These are phyloP conservation scores for Globisporangium takayamanum DNA, from an alignment of 352 stramenopile species.

Conservation along the genomic window DNA sequence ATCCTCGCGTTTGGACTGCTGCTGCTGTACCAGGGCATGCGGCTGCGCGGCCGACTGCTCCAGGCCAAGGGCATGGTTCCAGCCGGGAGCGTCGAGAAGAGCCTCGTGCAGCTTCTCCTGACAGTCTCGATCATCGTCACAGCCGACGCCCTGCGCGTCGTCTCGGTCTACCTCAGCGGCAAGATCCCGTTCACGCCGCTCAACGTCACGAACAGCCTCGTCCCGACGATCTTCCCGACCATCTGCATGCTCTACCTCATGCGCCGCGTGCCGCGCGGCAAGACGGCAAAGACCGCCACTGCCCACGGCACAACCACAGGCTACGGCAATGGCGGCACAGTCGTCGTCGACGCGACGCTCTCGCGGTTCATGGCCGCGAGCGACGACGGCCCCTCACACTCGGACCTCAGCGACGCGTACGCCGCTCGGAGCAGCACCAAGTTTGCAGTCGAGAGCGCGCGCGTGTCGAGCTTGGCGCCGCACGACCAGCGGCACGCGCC, in stretches of 20 bases:
- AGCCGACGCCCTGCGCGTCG: slow-evolving; percentile 61
- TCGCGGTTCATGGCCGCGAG: slow-evolving; percentile 51
- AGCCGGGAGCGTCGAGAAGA: slow-evolving; percentile 66
- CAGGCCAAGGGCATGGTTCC: slow-evolving; percentile 65
- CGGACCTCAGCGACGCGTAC: slow-evolving; percentile 18
- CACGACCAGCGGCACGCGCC: slow-evolving; percentile 5
- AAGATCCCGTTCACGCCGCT: slow-evolving; percentile 60
- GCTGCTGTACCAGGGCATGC: slow-evolving; percentile 67
- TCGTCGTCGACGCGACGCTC: slow-evolving; percentile 22
- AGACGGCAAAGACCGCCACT: slow-evolving; percentile 4
- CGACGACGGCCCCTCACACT: slow-evolving; percentile 10
- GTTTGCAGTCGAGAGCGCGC: slow-evolving; percentile 14
- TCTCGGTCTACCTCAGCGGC: slow-evolving; percentile 44
- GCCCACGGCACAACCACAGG: slow-evolving; percentile 1
- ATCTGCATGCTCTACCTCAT: slow-evolving; percentile 89
- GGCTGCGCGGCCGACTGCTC: slow-evolving; percentile 60
- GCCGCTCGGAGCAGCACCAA: slow-evolving; percentile 9
- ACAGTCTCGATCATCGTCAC: slow-evolving; percentile 76
- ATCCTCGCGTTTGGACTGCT: slow-evolving; percentile 65
- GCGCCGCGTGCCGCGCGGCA: slow-evolving; percentile 42
- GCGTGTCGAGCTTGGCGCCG: slow-evolving; percentile 14
- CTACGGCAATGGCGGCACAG: slow-evolving; percentile 12
- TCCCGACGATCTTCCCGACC: slow-evolving; percentile 43
- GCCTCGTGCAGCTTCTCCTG: slow-evolving; percentile 74
- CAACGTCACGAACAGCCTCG: slow-evolving; percentile 41